Evolutionary conservation across 805 yeast species (phyloP).

Genomic region (Pichia manshurica): DNA sequence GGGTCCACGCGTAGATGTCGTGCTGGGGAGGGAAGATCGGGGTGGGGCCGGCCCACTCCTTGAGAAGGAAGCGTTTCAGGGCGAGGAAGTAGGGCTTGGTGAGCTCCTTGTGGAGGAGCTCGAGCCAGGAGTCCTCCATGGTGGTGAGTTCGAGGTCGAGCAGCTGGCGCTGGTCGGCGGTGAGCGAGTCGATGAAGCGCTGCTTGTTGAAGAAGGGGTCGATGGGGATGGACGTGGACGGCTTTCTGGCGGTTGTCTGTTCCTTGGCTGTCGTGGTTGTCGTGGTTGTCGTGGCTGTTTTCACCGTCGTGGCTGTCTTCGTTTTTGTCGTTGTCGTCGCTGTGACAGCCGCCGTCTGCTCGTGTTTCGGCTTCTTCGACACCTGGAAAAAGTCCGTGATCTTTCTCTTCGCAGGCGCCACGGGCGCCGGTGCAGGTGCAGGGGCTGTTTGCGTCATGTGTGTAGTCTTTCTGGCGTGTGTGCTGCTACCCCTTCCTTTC

Average conservation of each 20-base stretch:
- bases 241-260: background rate
- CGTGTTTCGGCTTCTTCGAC: slow-evolving; percentile 1
- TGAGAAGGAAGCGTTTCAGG: slow-evolving; percentile 56
- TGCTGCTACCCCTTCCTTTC: too few species aligned
- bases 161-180: slow-evolving; percentile 44
- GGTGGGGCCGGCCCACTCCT: slow-evolving; percentile 37
- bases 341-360: background rate
- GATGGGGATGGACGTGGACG: too few species aligned
- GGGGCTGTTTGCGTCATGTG: too few species aligned
- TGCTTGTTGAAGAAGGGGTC: slow-evolving; percentile 28
- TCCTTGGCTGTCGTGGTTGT: background rate
- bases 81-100: slow-evolving; percentile 79
- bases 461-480: too few species aligned
- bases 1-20: slow-evolving; percentile 88
- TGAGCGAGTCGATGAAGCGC: slow-evolving; percentile 44
- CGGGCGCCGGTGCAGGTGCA: too few species aligned
- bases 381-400: slow-evolving; percentile 18
- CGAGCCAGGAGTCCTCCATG: slow-evolving; percentile 76
- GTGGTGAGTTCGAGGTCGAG: slow-evolving; percentile 63
- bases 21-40: slow-evolving; percentile 71
- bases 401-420: slow-evolving; percentile 12
- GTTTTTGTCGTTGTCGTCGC: background rate
- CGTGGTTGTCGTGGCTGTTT: background rate
- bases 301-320: background rate
- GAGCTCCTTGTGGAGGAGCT: slow-evolving; percentile 59